Evolutionary conservation across 108 stramenopile species (phyloP), one percentile per base, ranked within the genome.

Genomic region (Schizochytrium sp.): DNA sequence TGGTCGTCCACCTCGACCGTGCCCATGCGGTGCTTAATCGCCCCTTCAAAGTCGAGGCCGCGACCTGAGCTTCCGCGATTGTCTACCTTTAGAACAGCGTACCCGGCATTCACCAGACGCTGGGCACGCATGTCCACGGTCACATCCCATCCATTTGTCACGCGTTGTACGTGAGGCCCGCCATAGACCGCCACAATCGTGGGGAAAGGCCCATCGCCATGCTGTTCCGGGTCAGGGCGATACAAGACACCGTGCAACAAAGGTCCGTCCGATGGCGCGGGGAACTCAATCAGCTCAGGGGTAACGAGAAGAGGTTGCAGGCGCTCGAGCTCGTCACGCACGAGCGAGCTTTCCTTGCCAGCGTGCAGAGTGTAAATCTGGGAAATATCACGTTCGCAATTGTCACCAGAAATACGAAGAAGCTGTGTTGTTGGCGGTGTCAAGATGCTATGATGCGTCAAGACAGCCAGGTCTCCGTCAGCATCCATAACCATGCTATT

Each of bases 81-180:
- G 95, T 98, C 98, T 60, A 96, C 97, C 87, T 97, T 98, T 58
- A 98, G 92, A 29, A 98, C 98, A 57, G 95, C 95, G 91, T 96
- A 96, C 3, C 98, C 98, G 94, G 59, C 21, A 92, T 92, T 8
- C 95, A 91, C 57, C 97, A 48, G 10, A 4, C 57, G 60, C 29
- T 48, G 58, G 57, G 25, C 76, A 23, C 76, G 53, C 45, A 88
- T 57, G 2, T 71, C 51, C n/a, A 21, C 44, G 19, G 69, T 53
- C 23, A 88, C 34, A 12, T 91, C 87, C 96, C 96, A 97, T 14
- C 93, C 90, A 34, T 94, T 87, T 23, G 92, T 93, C 10, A 96
- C 97, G 28, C 95, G 92, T 92, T 97, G 97, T 10, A 97, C 97
- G 89, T 97, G 97, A 5, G 98, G 98, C n/a, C 98, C 98, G 19